Percentiles rank a stretch among this genome's conserved stretches.
Evolutionary conservation across 306 rosid species (phyloP).

Genomic region (Abrus pulchellus): DNA sequence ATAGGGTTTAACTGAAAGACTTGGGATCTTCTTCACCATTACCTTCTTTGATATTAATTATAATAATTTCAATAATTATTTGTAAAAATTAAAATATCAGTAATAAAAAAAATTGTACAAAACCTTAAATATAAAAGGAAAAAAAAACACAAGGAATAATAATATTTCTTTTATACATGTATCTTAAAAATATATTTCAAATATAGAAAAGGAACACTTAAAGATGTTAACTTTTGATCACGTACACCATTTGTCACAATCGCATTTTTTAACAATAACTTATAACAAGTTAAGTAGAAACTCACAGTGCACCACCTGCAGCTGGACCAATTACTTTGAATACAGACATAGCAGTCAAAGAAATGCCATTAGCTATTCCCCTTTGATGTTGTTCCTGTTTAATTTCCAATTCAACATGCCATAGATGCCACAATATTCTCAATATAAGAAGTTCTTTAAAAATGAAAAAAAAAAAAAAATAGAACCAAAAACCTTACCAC

Average conservation of each 20-base stretch:
- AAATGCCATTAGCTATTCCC: conserved; percentile 85
- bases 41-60: too few species aligned
- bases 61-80: too few species aligned
- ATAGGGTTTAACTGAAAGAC: too few species aligned
- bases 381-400: conserved; percentile 76
- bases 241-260: not conserved
- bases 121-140: too few species aligned
- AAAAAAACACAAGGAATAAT: too few species aligned
- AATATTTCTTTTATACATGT: too few species aligned
- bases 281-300: not conserved
- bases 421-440: not conserved
- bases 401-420: conserved; percentile 35
- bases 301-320: conserved; percentile 84
- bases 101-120: too few species aligned
- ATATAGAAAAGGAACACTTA: too few species aligned
- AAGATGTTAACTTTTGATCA: too few species aligned
- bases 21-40: too few species aligned
- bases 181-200: too few species aligned
- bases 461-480: conserved; percentile 3
- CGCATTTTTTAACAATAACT: not conserved
- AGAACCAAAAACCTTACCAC: conserved; percentile 64
- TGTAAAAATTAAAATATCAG: too few species aligned
- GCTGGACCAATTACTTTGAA: conserved; percentile 85
- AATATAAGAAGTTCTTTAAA: not conserved
- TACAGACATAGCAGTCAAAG: conserved; percentile 79